Conservation (phyloP, 495 filamentous ascomycete species). For the Apodospora peruviana region DNA sequence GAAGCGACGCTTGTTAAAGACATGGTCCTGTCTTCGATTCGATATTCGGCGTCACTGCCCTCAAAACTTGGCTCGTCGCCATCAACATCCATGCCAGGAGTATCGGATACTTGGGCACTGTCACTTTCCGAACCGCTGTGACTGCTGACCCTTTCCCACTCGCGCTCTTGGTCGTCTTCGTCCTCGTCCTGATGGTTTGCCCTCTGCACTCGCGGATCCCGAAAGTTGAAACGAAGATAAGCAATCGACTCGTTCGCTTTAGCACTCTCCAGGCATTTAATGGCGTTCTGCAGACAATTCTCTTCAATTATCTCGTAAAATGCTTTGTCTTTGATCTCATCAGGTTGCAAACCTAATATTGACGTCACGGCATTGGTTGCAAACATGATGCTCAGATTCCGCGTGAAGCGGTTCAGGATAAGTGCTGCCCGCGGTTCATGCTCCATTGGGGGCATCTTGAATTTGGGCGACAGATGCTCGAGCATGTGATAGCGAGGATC, state of each 20-base stretch:
- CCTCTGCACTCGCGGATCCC: slow-evolving; percentile 56
- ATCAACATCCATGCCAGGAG: slow-evolving; percentile 32
- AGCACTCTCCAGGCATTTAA: slow-evolving; percentile 73
- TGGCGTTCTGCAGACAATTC: slow-evolving; percentile 68
- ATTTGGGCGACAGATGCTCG: slow-evolving; percentile 76
- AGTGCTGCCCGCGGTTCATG: slow-evolving; percentile 80
- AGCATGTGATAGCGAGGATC: slow-evolving; percentile 92
- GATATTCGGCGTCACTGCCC: not conserved
- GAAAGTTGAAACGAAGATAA: slow-evolving; percentile 85
- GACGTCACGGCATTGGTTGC: slow-evolving; percentile 68
- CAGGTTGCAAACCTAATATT: slow-evolving; percentile 64
- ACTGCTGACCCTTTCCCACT: slow-evolving; percentile 1
- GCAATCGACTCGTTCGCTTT: slow-evolving; percentile 94
- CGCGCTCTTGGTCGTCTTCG: slow-evolving; percentile 17
- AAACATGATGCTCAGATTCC: slow-evolving; percentile 81
- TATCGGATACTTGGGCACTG: slow-evolving; percentile 5
- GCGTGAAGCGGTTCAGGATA: slow-evolving; percentile 82
- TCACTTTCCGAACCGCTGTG: slow-evolving; percentile 21
- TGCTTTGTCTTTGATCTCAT: slow-evolving; percentile 61
- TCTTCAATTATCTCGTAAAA: slow-evolving; percentile 80
- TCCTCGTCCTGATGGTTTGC: slow-evolving; percentile 25
- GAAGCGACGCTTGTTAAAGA: not conserved
- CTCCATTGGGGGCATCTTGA: slow-evolving; percentile 57
- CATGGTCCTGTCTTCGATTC: not conserved
- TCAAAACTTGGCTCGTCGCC: slow-evolving; percentile 1